Conservation (phyloP, 2,329 filamentous ascomycete genomes). For the Colletotrichum coccodes region DNA sequence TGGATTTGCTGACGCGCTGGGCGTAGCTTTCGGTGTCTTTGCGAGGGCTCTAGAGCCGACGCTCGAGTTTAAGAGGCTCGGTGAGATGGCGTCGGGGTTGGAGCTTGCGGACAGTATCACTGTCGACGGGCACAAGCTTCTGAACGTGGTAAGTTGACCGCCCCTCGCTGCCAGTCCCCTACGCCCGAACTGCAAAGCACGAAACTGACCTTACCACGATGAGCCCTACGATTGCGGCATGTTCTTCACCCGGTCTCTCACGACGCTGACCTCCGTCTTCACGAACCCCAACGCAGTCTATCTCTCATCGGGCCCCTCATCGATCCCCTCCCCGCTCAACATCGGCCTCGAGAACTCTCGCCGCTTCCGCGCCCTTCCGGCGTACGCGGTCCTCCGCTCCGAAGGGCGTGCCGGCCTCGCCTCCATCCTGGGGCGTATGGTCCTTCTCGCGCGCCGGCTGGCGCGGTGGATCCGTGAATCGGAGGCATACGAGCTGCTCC, state of each 20-base stretch:
- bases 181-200: neutral
- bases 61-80: slow-evolving; percentile 65
- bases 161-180: too few species aligned
- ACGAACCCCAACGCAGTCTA: slow-evolving; percentile 89
- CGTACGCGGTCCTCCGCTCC: slow-evolving; percentile 81
- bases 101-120: slow-evolving; percentile 90
- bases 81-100: slow-evolving; percentile 67
- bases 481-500: slow-evolving; percentile 74
- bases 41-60: slow-evolving; percentile 70
- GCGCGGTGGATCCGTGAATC: slow-evolving; percentile 71
- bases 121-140: slow-evolving; percentile 88
- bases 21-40: slow-evolving; percentile 83
- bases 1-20: neutral
- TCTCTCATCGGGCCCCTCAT: slow-evolving; percentile 56
- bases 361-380: slow-evolving; percentile 89
- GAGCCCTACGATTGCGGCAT: slow-evolving; percentile 94
- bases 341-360: slow-evolving; percentile 92
- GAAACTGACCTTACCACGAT: neutral
- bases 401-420: slow-evolving; percentile 78
- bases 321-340: slow-evolving; percentile 84
- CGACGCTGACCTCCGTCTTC: slow-evolving; percentile 72
- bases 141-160: slow-evolving; percentile 86
- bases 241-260: slow-evolving; percentile 78
- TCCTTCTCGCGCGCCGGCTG: slow-evolving; percentile 75
- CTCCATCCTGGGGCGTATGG: slow-evolving; percentile 77